A percentile compares a stretch with the other conserved stretches of the same genome.
Evolutionary conservation across 164 flowering plant species (phyloP).

Genomic region (Umbellularia californica): DNA sequence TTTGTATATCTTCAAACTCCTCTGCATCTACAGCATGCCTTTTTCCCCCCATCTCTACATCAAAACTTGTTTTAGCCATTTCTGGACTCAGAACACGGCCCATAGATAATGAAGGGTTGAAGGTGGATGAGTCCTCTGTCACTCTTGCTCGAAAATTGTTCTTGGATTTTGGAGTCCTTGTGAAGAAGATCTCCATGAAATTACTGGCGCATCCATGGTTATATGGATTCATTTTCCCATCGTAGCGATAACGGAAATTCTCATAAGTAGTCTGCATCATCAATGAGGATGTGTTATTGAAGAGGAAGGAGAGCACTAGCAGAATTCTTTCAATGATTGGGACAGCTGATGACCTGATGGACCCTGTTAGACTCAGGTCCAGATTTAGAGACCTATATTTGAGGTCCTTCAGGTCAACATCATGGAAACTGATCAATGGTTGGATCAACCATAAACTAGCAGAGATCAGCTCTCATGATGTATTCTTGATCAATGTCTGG

Average conservation of each 20-base stretch:
- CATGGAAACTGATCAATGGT: not conserved
- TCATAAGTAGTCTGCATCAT: constrained; percentile 79
- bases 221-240: constrained; percentile 59
- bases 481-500: not conserved
- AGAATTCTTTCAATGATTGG: not conserved
- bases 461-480: not conserved
- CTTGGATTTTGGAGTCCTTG: constrained; percentile 51
- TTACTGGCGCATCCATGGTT: constrained; percentile 45
- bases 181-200: constrained; percentile 43
- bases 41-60: constrained; percentile 50
- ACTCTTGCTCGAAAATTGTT: constrained; percentile 53
- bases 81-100: constrained; percentile 36
- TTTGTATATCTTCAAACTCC: constrained; percentile 56
- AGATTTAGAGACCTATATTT: no score
- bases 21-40: constrained; percentile 50
- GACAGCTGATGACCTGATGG: not conserved
- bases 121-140: constrained; percentile 19
- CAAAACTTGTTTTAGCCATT: constrained; percentile 43
- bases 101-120: constrained; percentile 17
- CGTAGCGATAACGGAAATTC: constrained; percentile 67
- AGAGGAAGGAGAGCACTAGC: not conserved
- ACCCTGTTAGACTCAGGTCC: not conserved
- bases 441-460: not conserved
- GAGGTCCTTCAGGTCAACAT: not conserved
- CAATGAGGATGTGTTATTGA: not conserved